Percentiles rank a stretch among this genome's conserved stretches.
Evolutionary conservation across 768 basidiomycete genomes (phyloP).

Genomic region (Pleurotus pulmonarius): DNA sequence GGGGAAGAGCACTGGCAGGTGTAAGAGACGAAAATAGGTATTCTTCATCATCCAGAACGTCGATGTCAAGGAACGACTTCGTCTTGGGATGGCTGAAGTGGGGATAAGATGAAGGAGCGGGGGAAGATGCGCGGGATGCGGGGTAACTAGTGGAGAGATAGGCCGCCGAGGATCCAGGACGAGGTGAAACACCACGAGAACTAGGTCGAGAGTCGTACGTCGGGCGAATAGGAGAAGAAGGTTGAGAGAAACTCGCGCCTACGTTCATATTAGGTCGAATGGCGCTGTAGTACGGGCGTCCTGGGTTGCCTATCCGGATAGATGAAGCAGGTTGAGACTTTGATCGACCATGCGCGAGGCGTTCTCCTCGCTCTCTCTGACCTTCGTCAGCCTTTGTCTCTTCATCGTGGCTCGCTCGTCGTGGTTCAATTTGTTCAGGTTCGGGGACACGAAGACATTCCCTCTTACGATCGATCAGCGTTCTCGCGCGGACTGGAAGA

Average conservation of each 20-base stretch:
- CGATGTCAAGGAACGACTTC: slow-evolving; percentile 6
- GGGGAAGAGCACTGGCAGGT: background rate
- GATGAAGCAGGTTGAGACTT: slow-evolving; percentile 21
- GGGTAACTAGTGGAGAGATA: slow-evolving; percentile 1
- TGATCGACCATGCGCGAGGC: slow-evolving; percentile 15
- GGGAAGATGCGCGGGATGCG: slow-evolving; percentile 2
- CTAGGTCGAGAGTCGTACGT: background rate
- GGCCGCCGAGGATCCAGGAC: slow-evolving; percentile 1
- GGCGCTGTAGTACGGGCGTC: slow-evolving; percentile 50
- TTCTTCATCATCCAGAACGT: slow-evolving; percentile 4
- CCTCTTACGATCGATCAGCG: background rate
- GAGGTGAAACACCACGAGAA: background rate
- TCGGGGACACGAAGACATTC: background rate
- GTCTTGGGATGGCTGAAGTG: background rate
- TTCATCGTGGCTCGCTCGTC: background rate
- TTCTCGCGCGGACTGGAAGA: background rate
- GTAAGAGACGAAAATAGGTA: slow-evolving; percentile 5
- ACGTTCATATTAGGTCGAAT: slow-evolving; percentile 38
- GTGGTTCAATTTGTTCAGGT: background rate
- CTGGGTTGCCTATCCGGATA: slow-evolving; percentile 46
- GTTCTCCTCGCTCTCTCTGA: background rate
- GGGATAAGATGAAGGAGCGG: slow-evolving; percentile 1
- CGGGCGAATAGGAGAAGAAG: slow-evolving; percentile 1
- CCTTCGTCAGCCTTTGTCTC: background rate
- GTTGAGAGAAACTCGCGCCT: background rate